These are phyloP conservation scores for Closterium sp. DNA, from an alignment of 139 green algal genomes.

Conservation along the genomic window DNA sequence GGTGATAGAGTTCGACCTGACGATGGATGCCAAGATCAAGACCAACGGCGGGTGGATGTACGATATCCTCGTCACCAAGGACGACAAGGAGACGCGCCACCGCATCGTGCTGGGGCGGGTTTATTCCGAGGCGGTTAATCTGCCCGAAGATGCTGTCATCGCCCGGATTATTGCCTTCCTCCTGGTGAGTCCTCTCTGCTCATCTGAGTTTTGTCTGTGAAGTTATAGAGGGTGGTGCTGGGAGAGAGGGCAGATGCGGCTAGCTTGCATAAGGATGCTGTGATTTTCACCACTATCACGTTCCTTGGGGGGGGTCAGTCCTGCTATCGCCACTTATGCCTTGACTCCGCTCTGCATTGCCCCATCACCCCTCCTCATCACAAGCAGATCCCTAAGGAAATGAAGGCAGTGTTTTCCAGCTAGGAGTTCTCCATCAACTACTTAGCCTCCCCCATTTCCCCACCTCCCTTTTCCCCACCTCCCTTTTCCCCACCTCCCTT, in stretches of 20 bases:
- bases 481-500: neutral
- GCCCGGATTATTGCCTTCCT: slow-evolving; percentile 26
- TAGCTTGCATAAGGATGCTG: neutral
- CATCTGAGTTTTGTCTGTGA: too few species aligned
- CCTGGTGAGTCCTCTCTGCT: neutral
- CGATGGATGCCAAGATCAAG: slow-evolving; percentile 53
- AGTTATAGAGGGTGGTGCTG: too few species aligned
- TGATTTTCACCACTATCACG: neutral
- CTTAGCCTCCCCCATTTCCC: neutral
- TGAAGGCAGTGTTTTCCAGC: too few species aligned
- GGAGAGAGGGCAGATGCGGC: too few species aligned
- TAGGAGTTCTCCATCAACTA: too few species aligned
- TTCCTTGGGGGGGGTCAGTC: neutral
- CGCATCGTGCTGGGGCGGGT: slow-evolving; percentile 17
- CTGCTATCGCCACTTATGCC: neutral
- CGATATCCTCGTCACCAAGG: slow-evolving; percentile 69
- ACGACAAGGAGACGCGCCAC: slow-evolving; percentile 68
- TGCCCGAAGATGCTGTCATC: slow-evolving; percentile 39
- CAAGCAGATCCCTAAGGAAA: too few species aligned
- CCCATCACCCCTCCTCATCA: neutral
- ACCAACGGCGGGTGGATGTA: slow-evolving; percentile 82
- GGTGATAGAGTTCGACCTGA: slow-evolving; percentile 74
- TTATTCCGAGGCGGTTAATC: slow-evolving; percentile 12
- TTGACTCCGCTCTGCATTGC: neutral
- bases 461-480: neutral